Base-by-base conservation (phyloP, 2,329 filamentous ascomycete species). In the Hypoxylon sp. region DNA sequence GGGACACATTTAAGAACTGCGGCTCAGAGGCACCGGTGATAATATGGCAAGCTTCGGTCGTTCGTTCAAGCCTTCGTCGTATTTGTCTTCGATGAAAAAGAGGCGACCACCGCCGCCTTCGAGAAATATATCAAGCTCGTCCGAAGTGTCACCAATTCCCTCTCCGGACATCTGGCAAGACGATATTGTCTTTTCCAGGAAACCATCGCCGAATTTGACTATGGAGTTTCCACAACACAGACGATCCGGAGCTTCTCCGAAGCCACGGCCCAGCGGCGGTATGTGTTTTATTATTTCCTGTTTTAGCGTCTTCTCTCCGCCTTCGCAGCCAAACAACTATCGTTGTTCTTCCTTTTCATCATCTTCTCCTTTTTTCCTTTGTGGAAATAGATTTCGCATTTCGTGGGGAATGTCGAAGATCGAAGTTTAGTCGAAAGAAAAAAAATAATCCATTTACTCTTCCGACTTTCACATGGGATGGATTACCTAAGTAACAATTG, bases 41-140 rank as follows among this genome's bases (percentile, higher is more conserved):
- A 49, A 59, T 43, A 81, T 82, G 78, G 73, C 78, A 51, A 75
- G 69, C 64, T 69, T 80, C 51, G 71, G 75, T 34, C 75, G 77
- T 59, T 78, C 78, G 8, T 74, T 81, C 65, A 77, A 79, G 59
- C 71, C 76, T 5, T 68, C 76, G 29, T 70, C 71, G 16, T 77
- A 75, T 58, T 67, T 78, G 23, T 69, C 76, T 45, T 60, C 70
- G 16, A 63, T 63, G 55, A 72, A 74, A 35, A 69, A 63, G 55
- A 72, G 74, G 35, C 69, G 75, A 54, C 73, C 77, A 30, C 78
- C 77, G 25, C 67, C 68, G 63, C 67, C 74, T 15, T 69, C 71
- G 38, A 74, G 74, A 46, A 73, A 71, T 32, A 66, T 76, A 52
- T 80, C 78, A 45, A 75, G 69, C 62, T 77, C 76, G 8, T 78